Percentiles rank a stretch among this genome's conserved stretches.
Conservation (phyloP, 805 yeast species). For the Wickerhamomyces strasburgensis region DNA sequence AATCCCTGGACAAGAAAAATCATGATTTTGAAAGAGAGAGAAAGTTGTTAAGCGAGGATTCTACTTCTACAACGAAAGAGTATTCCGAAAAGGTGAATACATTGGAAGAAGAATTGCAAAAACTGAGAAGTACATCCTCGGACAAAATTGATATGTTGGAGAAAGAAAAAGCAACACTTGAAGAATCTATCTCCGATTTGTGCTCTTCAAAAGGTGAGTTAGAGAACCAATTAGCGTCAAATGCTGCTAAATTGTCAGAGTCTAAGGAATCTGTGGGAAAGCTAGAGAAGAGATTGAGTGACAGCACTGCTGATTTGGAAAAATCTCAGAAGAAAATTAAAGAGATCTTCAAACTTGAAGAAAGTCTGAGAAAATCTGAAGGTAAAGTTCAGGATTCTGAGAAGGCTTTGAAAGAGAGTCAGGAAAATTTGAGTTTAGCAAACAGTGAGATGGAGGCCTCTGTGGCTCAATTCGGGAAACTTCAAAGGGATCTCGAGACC, state of each 20-base stretch:
- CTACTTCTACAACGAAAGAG: constrained; percentile 45
- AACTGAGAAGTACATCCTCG: constrained; percentile 9
- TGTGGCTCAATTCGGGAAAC: background rate
- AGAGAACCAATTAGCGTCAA: too few species aligned
- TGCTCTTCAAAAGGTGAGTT: constrained; percentile 8
- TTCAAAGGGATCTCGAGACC: constrained; percentile 1
- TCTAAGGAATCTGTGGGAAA: too few species aligned
- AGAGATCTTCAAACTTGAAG: background rate
- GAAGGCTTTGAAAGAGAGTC: background rate
- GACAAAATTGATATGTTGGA: constrained; percentile 7
- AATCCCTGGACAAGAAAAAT: constrained; percentile 33
- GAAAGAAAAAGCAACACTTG: constrained; percentile 10
- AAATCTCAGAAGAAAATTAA: too few species aligned
- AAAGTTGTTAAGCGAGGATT: constrained; percentile 39
- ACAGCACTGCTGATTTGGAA: too few species aligned
- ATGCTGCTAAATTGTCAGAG: too few species aligned
- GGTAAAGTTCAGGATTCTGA: background rate
- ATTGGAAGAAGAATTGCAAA: constrained; percentile 33
- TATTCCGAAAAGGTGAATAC: constrained; percentile 40
- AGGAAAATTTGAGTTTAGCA: background rate
- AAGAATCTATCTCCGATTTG: constrained; percentile 14
- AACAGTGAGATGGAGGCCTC: background rate
- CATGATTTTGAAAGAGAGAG: constrained; percentile 49
- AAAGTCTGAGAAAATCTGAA: background rate
- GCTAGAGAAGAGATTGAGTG: too few species aligned